Percentiles rank a stretch among this genome's conserved stretches.
phyloP scores from a whole-genome alignment of 2,329 filamentous ascomycete genomes.

The Aaosphaeria arxii region DNA sequence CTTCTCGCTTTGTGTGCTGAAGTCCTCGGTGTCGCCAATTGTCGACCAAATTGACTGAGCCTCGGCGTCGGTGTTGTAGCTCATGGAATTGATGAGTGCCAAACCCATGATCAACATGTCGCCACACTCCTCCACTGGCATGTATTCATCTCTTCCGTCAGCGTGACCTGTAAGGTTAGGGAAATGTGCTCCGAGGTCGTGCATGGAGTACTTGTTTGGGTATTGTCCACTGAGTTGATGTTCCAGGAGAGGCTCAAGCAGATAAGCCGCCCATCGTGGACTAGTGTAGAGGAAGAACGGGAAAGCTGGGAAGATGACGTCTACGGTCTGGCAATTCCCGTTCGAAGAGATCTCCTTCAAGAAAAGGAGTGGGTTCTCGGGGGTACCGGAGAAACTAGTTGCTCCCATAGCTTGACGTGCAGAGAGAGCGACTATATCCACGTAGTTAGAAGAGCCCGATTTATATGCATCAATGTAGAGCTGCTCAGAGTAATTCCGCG shows the following conservation, averaged over 20 bases:
- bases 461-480: slow-evolving; percentile 68
- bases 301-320: slow-evolving; percentile 83
- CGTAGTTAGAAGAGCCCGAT: slow-evolving; percentile 72
- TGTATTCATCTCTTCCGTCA: slow-evolving; percentile 68
- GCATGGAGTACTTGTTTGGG: slow-evolving; percentile 77
- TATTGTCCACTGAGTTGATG: slow-evolving; percentile 81
- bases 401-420: slow-evolving; percentile 79
- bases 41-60: slow-evolving; percentile 60
- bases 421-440: slow-evolving; percentile 73
- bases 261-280: slow-evolving; percentile 73
- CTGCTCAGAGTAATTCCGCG: slow-evolving; percentile 70
- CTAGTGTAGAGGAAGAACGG: slow-evolving; percentile 87
- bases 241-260: slow-evolving; percentile 76
- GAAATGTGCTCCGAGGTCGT: slow-evolving; percentile 70
- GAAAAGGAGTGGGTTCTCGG: slow-evolving; percentile 70
- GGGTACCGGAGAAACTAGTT: slow-evolving; percentile 70
- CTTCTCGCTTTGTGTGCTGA: slow-evolving; percentile 23
- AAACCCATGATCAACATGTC: slow-evolving; percentile 83
- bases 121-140: slow-evolving; percentile 76
- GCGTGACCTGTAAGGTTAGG: slow-evolving; percentile 75
- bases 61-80: slow-evolving; percentile 56
- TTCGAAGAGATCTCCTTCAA: slow-evolving; percentile 84
- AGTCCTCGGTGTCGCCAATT: slow-evolving; percentile 30
- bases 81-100: slow-evolving; percentile 71
- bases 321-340: slow-evolving; percentile 80